Conservation (phyloP, 768 basidiomycete genomes). For the Tricholoma bakamatsutake region DNA sequence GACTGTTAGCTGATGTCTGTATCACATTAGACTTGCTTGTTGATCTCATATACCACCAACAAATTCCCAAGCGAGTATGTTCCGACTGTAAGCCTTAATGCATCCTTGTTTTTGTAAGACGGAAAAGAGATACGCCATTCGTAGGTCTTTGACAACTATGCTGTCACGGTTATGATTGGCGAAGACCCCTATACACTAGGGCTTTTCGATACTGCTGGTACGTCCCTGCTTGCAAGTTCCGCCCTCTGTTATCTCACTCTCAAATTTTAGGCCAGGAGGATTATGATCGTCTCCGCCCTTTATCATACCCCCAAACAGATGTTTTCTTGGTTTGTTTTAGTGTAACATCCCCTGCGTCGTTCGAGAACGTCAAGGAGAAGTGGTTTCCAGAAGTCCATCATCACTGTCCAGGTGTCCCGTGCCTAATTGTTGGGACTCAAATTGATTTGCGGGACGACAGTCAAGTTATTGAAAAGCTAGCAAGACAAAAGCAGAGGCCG, state of each 20-base stretch:
- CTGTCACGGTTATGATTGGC: slow-evolving; percentile 99
- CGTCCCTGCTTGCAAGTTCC: slow-evolving; percentile 25
- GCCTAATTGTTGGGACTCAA: slow-evolving; percentile 98
- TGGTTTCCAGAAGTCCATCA: slow-evolving; percentile 99
- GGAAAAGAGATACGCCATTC: slow-evolving; percentile 12
- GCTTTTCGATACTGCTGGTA: slow-evolving; percentile 97
- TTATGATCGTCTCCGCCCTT: slow-evolving; percentile 97
- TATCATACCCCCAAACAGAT: slow-evolving; percentile 99
- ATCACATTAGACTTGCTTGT: slow-evolving; percentile 74
- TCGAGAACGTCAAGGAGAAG: slow-evolving; percentile 99
- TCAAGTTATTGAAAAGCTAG: slow-evolving; percentile 91
- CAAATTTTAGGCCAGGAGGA: slow-evolving; percentile 84
- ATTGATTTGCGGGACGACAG: slow-evolving; percentile 93
- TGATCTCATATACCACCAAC: slow-evolving; percentile 97
- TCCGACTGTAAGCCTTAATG: slow-evolving; percentile 70
- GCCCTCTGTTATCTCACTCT: slow-evolving; percentile 6
- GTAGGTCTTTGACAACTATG: slow-evolving; percentile 95
- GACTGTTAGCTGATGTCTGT: slow-evolving; percentile 3
- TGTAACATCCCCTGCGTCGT: slow-evolving; percentile 96
- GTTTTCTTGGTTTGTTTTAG: slow-evolving; percentile 99
- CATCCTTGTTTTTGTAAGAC: slow-evolving; percentile 18
- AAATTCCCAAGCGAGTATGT: slow-evolving; percentile 99
- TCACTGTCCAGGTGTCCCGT: slow-evolving; percentile 98
- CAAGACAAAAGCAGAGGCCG: slow-evolving; percentile 94
- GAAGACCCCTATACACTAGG: slow-evolving; percentile 99